Base-by-base conservation (phyloP, 495 filamentous ascomycete species). In the Penicillium coffeae region DNA sequence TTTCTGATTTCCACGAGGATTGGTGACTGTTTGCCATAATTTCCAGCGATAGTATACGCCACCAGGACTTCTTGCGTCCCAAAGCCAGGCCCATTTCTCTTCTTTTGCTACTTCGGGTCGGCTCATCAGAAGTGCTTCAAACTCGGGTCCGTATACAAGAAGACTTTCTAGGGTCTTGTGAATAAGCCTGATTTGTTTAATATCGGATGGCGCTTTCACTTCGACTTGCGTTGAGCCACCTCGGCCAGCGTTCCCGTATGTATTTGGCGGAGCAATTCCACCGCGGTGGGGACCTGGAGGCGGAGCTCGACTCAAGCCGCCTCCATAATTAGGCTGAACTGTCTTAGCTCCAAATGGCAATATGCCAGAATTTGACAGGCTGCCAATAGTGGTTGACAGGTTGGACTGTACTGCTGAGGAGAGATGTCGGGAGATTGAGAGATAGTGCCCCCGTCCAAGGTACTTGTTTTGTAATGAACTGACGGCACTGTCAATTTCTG, bases 11-110 rank as follows among this genome's bases (percentile, higher is more conserved):
- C 48, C 21, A 58, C 66, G 38, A 18, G 62, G 55, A 20, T 73
- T 70, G 2, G 88, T 90, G 27, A 90, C 72, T 21, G 90, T 75
- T 52, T 90, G 81, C 90, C 89, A 96, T 44, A 96, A 58, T 41
- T 88, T 85, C 87, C 89, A 96, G 13, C 91, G 82, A 66, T 95
- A 96, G 71, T 87, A 96, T 3, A 91, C 78, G 6, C 87, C 88
- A 6, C 83, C 85, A 42, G 82, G 67, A 55, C 87, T 89, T 40
- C 89, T 76, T 21, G 92, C 75, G 65, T 99, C 87, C 85, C 87
- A 99, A 3, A 99, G 66, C 87, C 89, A 99, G 0, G 89, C 87
- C 84, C 90, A 99, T 60, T 85, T 90, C 55, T 92, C 86, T 32
- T 95, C 87, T 19, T 68, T 74, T 52, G 92, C 88, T 2, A 96